Evolutionary conservation across 2,329 filamentous ascomycete genomes (phyloP).

Genomic region (Trichoderma koningii): DNA sequence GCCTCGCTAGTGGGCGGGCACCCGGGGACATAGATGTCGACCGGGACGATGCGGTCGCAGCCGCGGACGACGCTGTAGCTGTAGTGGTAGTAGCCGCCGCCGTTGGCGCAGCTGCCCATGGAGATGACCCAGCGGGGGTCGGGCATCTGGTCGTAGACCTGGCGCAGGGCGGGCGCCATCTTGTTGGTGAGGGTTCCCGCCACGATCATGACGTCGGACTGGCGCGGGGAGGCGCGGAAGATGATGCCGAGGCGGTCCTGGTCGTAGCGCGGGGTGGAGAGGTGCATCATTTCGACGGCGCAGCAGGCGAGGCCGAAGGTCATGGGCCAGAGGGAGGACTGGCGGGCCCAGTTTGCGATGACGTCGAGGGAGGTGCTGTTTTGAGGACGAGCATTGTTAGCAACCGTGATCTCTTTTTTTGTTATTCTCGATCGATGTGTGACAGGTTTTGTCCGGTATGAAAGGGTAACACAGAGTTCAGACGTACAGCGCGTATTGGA

Average conservation of each 20-base stretch:
- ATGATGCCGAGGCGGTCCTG: slow-evolving; percentile 88
- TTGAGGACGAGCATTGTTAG: too few species aligned
- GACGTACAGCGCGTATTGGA: slow-evolving; percentile 85
- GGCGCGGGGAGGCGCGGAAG: slow-evolving; percentile 83
- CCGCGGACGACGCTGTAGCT: slow-evolving; percentile 76
- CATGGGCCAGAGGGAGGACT: slow-evolving; percentile 85
- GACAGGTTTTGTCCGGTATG: too few species aligned
- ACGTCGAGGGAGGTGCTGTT: slow-evolving; percentile 74
- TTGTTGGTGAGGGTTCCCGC: slow-evolving; percentile 93
- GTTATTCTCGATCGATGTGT: too few species aligned
- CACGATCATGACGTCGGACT: slow-evolving; percentile 92
- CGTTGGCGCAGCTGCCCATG: slow-evolving; percentile 84
- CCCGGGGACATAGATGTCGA: slow-evolving; percentile 78
- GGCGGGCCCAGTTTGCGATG: slow-evolving; percentile 80
- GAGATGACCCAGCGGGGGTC: slow-evolving; percentile 83
- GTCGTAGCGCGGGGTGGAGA: slow-evolving; percentile 85
- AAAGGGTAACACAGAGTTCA: not conserved
- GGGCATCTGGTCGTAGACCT: slow-evolving; percentile 95
- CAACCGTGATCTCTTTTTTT: not conserved
- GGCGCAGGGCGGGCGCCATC: slow-evolving; percentile 87
- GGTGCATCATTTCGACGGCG: slow-evolving; percentile 90
- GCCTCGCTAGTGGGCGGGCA: slow-evolving; percentile 66
- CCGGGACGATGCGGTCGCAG: slow-evolving; percentile 75
- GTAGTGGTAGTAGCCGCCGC: slow-evolving; percentile 86
- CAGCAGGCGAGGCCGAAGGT: slow-evolving; percentile 88